Evolutionary conservation across 1,284 basidiomycete genomes (phyloP), one percentile per base, ranked within the genome.

Genomic region (Peniophora sp.): DNA sequence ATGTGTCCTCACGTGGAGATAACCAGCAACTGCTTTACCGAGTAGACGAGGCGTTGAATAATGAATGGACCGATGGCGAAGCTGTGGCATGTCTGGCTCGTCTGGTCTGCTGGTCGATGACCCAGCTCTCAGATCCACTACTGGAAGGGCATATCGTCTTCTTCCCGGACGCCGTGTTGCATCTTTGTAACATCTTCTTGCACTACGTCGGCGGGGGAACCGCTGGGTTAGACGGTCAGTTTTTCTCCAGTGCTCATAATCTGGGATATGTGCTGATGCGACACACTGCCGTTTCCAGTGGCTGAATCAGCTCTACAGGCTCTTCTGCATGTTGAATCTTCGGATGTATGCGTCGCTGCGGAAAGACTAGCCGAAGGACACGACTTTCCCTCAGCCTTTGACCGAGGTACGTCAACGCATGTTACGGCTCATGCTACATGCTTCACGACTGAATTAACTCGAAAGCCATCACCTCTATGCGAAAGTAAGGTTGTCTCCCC

Each of bases 51-150:
- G 38, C n/a, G 8, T 14, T 47, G n/a, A 24, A 34, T 14, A 24
- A 24, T 11, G 36, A 48, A 20, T 20, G 19, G 25, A 11, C 23
- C 20, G 35, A 23, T 16, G 25, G 44, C 3, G 20, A 23, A 20
- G 16, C 39, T 14, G 38, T 45, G 38, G 35, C 41, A 22, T 35
- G 39, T 11, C 44, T 59, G 3, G 25, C 55, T n/a, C 24, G 47
- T 23, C 55, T 54, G 34, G 20, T 51, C 2, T 56, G 57, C 48
- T 58, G 55, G 57, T 48, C 50, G 20, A 57, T 59, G 43, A 50
- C 38, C 17, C 57, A 63, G 48, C 51, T 58, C 34, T 43, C 50
- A 16, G 44, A 58, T 35, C 53, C 56, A 17, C 45, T 25, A 34
- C 38, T 51, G 27, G 22, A 25, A 12, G 53, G 51, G 52, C 43